Evolutionary conservation across 164 flowering plant genomes (phyloP), one percentile per base, ranked within the genome.

Genomic region (Nymphaea thermarum): DNA sequence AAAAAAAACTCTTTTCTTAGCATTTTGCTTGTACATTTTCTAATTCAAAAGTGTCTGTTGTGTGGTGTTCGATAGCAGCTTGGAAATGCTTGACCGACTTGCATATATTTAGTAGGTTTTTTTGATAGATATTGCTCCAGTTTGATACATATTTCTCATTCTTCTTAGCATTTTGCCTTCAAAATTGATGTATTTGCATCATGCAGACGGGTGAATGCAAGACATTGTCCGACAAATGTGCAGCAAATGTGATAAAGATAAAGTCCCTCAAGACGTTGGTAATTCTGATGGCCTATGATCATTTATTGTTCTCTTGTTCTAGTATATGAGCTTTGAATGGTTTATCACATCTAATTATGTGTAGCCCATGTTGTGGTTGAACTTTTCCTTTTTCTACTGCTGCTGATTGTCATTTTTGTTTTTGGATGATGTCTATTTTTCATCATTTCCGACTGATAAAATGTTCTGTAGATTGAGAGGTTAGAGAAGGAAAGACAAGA

Each of bases 401-500:
- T 47, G 6, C 36, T 25, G 55, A 12, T 47, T 47, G 55, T 47
- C 55, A 4, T 47, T 47, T 47, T 12, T 12, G 36, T 25, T 25
- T 25, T 25, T 25, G 36, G 36, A 25, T 25, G 36, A 25, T 25
- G 36, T 0, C 36, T 25, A 25, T 25, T 25, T 25, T 25, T 25
- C 36, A 25, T 25, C 36, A 25, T 25, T 25, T 25, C 36, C 36
- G 1, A 25, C 36, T 25, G 36, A 25, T 25, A 25, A 25, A 61
- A 60, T 43, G 44, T 62, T 71, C 43, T 57, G 62, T 76, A 42
- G 99, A 80, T 83, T 76, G 96, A 90, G 81, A 83, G 72, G 66
- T 69, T 86, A 78, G 86, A 85, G 80, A 88, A 82, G 82, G 91
- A 87, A 72, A 87, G 81, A 73, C 74, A 80, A 68, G 97, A 91